Evolutionary conservation across 352 stramenopile species (phyloP), one percentile per base, ranked within the genome.

Genomic region (Phytophthora rubi): DNA sequence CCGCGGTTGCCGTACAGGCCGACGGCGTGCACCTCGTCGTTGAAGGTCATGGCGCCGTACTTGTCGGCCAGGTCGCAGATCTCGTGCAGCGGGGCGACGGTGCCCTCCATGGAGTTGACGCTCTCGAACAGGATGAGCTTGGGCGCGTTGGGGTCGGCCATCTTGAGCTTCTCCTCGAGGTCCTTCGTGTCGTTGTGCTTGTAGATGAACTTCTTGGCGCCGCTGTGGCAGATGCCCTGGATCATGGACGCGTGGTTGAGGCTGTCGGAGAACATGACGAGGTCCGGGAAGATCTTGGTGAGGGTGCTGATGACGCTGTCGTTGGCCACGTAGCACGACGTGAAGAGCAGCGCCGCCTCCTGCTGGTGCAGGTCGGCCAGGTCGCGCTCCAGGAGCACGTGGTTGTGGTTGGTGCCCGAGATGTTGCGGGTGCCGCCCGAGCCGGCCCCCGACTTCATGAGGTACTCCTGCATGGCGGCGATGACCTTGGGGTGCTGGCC

Each of bases 161-260:
- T 73, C 53, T 91, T 80, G 28, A 96, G 83, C 76, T 94, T 91
- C 45, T 79, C 75, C 61, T 96, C 89, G 4, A 96, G 76, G 59
- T 94, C 86, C 51, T 73, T 79, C 59, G 88, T 86, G 77, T 94
- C 76, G 71, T 95, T 96, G 83, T 96, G 89, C 63, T 93, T 84
- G 84, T 95, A 96, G 30, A 95, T 86, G 64, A 84, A 89, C 75
- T 95, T 95, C 61, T 90, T 82, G 23, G 85, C 86, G 45, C 83
- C 66, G 53, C 80, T 90, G 86, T 93, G 80, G 37, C 86, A 86
- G 66, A 96, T 93, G 56, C 89, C 89, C 42, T 94, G 72, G 57
- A 96, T 96, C 87, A 96, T 96, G 1, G 83, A 93, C 61, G 93
- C 92, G 75, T 98, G 93, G 79, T 98, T 98, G 30, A 98, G 72